Evolutionary conservation across 116 monocot genomes (phyloP).

Genomic region (Iris pallida): DNA sequence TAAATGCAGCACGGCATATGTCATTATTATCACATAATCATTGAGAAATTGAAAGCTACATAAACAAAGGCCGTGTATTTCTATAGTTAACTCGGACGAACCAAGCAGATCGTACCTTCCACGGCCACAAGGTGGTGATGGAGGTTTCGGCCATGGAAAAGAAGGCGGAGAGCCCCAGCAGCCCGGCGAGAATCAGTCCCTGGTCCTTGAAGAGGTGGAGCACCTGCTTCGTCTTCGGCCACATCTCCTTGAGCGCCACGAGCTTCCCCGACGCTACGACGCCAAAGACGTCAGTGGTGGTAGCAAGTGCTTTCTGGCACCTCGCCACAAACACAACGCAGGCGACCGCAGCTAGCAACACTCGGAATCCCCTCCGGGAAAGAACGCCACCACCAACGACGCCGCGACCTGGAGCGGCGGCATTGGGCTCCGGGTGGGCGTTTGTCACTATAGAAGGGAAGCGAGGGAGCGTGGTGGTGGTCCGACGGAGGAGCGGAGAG

Average conservation of each 20-base stretch:
- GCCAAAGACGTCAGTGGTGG: neutral
- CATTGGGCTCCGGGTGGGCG: no score
- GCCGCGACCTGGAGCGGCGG: no score
- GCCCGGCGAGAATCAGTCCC: constrained; percentile 52
- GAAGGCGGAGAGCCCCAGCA: constrained; percentile 79
- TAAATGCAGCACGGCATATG: no score
- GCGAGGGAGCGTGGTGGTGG: no score
- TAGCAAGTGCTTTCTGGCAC: constrained; percentile 27
- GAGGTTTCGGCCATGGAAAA: constrained; percentile 89
- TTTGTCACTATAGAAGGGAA: no score
- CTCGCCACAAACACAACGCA: constrained; percentile 28
- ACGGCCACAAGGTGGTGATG: constrained; percentile 83
- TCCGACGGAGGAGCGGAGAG: no score
- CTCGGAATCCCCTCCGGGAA: no score
- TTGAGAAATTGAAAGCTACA: no score
- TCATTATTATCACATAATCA: no score
- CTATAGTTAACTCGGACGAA: no score
- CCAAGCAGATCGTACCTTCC: constrained; percentile 51
- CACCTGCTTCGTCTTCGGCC: constrained; percentile 54
- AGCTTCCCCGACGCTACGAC: constrained; percentile 4
- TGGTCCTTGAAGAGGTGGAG: constrained; percentile 58
- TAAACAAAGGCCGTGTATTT: no score
- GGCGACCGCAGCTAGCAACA: constrained; percentile 13
- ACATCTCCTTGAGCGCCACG: constrained; percentile 12
- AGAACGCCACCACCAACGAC: no score